phyloP scores from a whole-genome alignment of 1,284 basidiomycete species.

The Naganishia sp. region DNA sequence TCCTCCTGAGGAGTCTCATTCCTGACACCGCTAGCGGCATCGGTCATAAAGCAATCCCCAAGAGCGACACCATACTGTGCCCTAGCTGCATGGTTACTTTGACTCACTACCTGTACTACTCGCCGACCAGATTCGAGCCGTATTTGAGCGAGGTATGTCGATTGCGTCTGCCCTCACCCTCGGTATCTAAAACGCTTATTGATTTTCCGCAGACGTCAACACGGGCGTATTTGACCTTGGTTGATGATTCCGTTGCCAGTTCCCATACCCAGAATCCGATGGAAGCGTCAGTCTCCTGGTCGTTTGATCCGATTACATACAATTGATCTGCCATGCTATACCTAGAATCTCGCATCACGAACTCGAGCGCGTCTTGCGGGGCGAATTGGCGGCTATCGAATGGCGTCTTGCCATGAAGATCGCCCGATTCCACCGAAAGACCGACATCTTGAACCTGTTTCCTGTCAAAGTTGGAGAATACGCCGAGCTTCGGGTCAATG shows the following conservation, averaged over 20 bases:
- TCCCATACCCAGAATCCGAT: slow-evolving; percentile 26
- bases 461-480: slow-evolving; percentile 25
- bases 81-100: slow-evolving; percentile 22
- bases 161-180: not conserved
- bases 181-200: not conserved
- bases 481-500: slow-evolving; percentile 16
- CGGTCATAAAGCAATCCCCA: not conserved
- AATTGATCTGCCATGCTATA: not conserved
- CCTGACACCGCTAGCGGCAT: slow-evolving; percentile 1
- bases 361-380: slow-evolving; percentile 16
- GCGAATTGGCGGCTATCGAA: slow-evolving; percentile 22
- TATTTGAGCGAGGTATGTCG: slow-evolving; percentile 15
- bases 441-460: slow-evolving; percentile 25
- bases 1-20: slow-evolving; percentile 12
- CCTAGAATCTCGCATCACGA: slow-evolving; percentile 23
- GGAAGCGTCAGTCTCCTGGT: slow-evolving; percentile 11
- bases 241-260: slow-evolving; percentile 22
- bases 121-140: slow-evolving; percentile 12
- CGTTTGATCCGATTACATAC: not conserved
- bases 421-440: slow-evolving; percentile 17
- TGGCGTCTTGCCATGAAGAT: slow-evolving; percentile 27
- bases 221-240: slow-evolving; percentile 14
- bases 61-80: slow-evolving; percentile 11
- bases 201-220: slow-evolving; percentile 7
- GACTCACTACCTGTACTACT: slow-evolving; percentile 20